Conservation (phyloP, 805 yeast species). For the Barnettozyma sucrosica region DNA sequence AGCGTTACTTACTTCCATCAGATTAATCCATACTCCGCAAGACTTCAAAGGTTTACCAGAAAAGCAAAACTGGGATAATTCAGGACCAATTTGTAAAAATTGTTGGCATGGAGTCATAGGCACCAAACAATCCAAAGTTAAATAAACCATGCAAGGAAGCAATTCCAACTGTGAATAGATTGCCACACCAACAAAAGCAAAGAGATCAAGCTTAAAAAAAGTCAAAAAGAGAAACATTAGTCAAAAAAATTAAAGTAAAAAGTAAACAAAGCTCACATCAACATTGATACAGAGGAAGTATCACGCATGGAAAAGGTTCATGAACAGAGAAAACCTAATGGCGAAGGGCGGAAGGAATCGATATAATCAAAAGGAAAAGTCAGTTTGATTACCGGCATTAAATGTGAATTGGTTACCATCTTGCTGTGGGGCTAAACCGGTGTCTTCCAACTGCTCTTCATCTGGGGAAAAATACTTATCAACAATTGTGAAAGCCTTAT, state of each 20-base stretch:
- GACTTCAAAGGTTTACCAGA: background rate
- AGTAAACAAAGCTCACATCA: background rate
- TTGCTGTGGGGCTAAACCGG: slow-evolving; percentile 69
- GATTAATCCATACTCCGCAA: background rate
- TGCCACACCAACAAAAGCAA: background rate
- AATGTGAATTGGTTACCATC: slow-evolving; percentile 85
- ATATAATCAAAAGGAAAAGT: slow-evolving; percentile 20
- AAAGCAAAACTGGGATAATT: background rate
- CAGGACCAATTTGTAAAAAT: background rate
- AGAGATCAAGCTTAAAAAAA: background rate
- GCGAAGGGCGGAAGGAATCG: background rate
- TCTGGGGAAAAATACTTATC: slow-evolving; percentile 88
- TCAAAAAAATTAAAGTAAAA: slow-evolving; percentile 3
- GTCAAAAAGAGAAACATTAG: background rate
- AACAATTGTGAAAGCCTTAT: slow-evolving; percentile 84
- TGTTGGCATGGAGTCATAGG: background rate
- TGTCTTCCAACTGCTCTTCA: slow-evolving; percentile 59
- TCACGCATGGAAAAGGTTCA: background rate
- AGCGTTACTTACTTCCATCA: no score
- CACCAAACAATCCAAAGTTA: background rate
- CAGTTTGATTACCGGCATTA: slow-evolving; percentile 56
- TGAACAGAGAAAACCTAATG: no score
- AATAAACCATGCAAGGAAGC: background rate
- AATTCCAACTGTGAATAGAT: background rate
- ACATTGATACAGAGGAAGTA: background rate